Conservation (phyloP, 345 rosid genomes). For the Kernera saxatilis region DNA sequence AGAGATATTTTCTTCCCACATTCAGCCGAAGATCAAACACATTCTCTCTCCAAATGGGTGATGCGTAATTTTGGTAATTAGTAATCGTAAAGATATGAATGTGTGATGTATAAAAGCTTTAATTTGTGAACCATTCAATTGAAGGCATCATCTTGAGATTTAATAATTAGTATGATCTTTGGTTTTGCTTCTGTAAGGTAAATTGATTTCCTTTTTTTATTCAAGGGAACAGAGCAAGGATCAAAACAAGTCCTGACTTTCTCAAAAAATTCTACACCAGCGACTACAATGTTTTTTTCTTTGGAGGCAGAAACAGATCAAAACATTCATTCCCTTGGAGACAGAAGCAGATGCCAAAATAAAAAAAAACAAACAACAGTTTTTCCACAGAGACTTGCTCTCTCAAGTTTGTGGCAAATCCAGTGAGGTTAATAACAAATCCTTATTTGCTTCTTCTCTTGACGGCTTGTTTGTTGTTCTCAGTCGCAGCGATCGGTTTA, state of each 20-base stretch:
- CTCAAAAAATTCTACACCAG: constrained; percentile 1
- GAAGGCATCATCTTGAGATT: neutral
- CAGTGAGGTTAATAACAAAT: neutral
- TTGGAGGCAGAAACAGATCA: neutral
- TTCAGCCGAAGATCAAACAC: neutral
- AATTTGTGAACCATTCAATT: neutral
- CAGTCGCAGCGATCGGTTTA: constrained; percentile 20
- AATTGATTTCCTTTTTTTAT: neutral
- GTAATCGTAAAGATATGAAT: neutral
- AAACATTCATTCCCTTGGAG: neutral
- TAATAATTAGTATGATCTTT: neutral
- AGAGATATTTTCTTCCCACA: neutral
- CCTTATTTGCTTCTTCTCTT: constrained; percentile 23
- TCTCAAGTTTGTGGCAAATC: neutral
- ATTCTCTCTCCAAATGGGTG: neutral
- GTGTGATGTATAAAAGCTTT: neutral
- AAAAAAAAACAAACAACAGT: neutral
- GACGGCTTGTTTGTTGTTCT: neutral
- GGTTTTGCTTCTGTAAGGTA: neutral
- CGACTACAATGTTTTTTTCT: neutral
- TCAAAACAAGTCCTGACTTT: neutral
- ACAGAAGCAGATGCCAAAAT: neutral
- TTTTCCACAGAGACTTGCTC: neutral
- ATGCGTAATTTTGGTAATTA: neutral
- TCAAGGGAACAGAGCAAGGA: neutral